Evolutionary conservation across 2,329 filamentous ascomycete species (phyloP).

Genomic region (Plenodomus biglobosus): DNA sequence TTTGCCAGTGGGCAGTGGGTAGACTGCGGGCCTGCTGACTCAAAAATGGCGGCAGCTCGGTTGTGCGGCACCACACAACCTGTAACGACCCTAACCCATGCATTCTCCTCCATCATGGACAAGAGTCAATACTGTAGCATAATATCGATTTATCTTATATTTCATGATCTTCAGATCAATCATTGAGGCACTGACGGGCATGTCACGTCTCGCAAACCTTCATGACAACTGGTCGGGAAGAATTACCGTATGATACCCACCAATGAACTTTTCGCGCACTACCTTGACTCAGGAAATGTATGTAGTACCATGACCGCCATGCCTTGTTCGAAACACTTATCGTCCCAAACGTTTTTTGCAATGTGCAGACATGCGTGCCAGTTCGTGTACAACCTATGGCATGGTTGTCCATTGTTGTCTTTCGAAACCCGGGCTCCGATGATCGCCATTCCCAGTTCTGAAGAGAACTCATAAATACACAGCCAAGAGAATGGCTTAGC

Average conservation of each 20-base stretch:
- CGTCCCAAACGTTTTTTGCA: slow-evolving; percentile 2
- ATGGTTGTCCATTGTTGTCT: not conserved
- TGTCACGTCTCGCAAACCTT: too few relatives aligned
- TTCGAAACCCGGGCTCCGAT: slow-evolving; percentile 1
- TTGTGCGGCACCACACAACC: slow-evolving; percentile 5
- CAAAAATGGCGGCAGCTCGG: slow-evolving; percentile 6
- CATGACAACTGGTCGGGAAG: too few relatives aligned
- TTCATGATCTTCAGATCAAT: too few relatives aligned
- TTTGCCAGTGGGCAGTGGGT: not conserved
- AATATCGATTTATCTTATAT: too few relatives aligned
- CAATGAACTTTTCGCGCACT: too few relatives aligned
- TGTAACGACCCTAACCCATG: not conserved
- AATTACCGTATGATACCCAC: too few relatives aligned
- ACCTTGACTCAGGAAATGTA: too few relatives aligned
- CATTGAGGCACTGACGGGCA: too few relatives aligned
- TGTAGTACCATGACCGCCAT: too few relatives aligned
- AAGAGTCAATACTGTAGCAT: too few relatives aligned
- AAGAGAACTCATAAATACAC: slow-evolving; percentile 31
- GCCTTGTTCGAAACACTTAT: slow-evolving; percentile 8
- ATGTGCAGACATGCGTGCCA: slow-evolving; percentile 5
- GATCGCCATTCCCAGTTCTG: slow-evolving; percentile 13
- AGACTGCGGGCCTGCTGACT: too few relatives aligned
- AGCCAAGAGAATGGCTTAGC: slow-evolving; percentile 31
- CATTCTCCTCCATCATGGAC: too few relatives aligned
- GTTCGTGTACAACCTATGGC: not conserved